Evolutionary conservation across 768 basidiomycete species (phyloP), one percentile per base, ranked within the genome.

Genomic region (Lyophyllum semitale): DNA sequence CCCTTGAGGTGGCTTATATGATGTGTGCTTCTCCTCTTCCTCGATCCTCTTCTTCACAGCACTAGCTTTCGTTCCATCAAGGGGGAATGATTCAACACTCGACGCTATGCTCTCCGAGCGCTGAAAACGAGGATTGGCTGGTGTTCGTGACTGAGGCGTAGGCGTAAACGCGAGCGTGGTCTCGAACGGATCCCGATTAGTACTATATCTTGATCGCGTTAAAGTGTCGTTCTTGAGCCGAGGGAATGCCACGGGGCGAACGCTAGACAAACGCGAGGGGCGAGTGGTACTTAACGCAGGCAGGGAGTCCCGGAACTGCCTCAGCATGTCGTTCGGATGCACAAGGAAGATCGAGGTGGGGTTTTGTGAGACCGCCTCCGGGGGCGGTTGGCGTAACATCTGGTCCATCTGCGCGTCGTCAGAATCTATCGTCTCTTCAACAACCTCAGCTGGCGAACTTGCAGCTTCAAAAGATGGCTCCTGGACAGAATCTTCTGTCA

Each of bases 61-160:
- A 58, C 71, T 71, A 8, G 78, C 77, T 20, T 68, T 67, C 1
- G 78, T 77, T 7, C 76, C 76, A 12, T 33, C 37, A 22, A 73
- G 38, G 0, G 77, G 76, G 53, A 75, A 74, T 3, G 68, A 64
- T 6, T 69, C 69, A 4, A 35, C 45, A 50, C 71, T 74, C 2
- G 71, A 60, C 33, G 43, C 52, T 23, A 55, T 55, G 17, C 48
- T 40, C 40, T 43, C 46, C 27, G 54, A 49, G 15, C 44, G 7
- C n/a, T 35, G 43, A 17, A 32, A 45, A 11, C 15, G 46, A 30
- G 11, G 22, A n/a, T 42, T 51, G 5, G n/a, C 35, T 26, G 57
- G 59, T 3, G 59, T 51, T 25, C 49, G 37, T 15, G 51, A 41
- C 20, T 54, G 53, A 27, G 48, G 47, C n/a, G 33, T 32, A 30